Conservation (phyloP, 202 grass and related monocot species). For the Setaria italica region DNA sequence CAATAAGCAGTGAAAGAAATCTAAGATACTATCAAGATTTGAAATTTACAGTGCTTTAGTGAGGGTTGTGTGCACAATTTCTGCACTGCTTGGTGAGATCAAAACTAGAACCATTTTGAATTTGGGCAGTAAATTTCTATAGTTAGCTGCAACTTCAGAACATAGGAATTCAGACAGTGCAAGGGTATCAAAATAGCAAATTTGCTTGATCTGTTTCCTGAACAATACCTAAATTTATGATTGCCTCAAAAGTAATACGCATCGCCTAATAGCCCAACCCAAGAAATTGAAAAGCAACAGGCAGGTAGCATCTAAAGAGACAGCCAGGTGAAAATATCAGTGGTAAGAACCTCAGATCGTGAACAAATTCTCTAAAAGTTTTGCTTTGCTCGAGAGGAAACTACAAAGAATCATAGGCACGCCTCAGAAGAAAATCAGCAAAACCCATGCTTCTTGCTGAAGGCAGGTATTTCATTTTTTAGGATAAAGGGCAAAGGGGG, state of each 20-base stretch:
- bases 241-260: constrained; percentile 14
- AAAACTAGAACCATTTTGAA: neutral
- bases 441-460: constrained; percentile 36
- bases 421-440: constrained; percentile 35
- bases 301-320: neutral
- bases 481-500: constrained; percentile 36
- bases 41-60: neutral
- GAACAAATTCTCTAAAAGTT: neutral
- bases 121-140: constrained; percentile 20
- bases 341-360: neutral
- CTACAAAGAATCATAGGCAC: neutral
- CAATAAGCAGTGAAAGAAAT: neutral
- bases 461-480: constrained; percentile 23
- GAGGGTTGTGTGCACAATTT: neutral
- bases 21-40: constrained; percentile 1
- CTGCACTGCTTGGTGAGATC: neutral
- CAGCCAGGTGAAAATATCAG: neutral
- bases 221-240: constrained; percentile 7
- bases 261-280: neutral
- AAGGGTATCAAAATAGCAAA: neutral
- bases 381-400: constrained; percentile 7
- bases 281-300: neutral
- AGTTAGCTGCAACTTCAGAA: constrained; percentile 15
- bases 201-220: constrained; percentile 3
- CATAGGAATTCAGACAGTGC: neutral